Conservation (phyloP, 345 rosid genomes). For the Moricandia moricandioides region DNA sequence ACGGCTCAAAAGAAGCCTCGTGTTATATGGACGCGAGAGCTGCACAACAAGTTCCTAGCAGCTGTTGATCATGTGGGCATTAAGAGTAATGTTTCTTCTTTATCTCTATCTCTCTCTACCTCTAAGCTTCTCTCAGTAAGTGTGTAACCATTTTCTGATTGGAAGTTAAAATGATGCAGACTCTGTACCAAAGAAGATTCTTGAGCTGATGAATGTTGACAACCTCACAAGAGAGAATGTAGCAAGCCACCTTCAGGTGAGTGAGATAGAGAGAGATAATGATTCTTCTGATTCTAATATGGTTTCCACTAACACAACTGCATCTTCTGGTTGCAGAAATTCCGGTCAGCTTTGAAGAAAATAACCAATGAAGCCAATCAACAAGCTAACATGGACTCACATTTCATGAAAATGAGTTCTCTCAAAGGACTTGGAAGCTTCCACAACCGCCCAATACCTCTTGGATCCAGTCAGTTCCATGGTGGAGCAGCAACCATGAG, state of each 20-base stretch:
- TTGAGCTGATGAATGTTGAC: slow-evolving; percentile 85
- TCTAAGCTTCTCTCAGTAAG: neutral
- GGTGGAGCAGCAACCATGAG: slow-evolving; percentile 41
- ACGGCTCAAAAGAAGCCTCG: slow-evolving; percentile 78
- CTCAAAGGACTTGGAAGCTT: slow-evolving; percentile 50
- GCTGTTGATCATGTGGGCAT: slow-evolving; percentile 78
- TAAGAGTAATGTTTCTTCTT: slow-evolving; percentile 62
- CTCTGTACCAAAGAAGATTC: slow-evolving; percentile 95
- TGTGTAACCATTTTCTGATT: neutral
- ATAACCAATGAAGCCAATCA: slow-evolving; percentile 31
- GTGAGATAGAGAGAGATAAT: no score
- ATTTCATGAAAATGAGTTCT: slow-evolving; percentile 53
- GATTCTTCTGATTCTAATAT: neutral
- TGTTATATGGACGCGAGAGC: slow-evolving; percentile 77
- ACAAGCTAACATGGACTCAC: slow-evolving; percentile 43
- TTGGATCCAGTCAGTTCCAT: slow-evolving; percentile 49
- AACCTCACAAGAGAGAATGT: slow-evolving; percentile 87
- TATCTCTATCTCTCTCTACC: neutral
- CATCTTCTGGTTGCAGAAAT: slow-evolving; percentile 22
- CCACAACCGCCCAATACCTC: slow-evolving; percentile 29
- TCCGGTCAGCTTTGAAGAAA: slow-evolving; percentile 27
- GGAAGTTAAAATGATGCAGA: slow-evolving; percentile 47
- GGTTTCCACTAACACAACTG: neutral
- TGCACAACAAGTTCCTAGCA: slow-evolving; percentile 70
- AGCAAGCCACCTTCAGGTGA: slow-evolving; percentile 90